Base-by-base conservation (phyloP, 768 basidiomycete genomes). In the Pulveroboletus sp. region DNA sequence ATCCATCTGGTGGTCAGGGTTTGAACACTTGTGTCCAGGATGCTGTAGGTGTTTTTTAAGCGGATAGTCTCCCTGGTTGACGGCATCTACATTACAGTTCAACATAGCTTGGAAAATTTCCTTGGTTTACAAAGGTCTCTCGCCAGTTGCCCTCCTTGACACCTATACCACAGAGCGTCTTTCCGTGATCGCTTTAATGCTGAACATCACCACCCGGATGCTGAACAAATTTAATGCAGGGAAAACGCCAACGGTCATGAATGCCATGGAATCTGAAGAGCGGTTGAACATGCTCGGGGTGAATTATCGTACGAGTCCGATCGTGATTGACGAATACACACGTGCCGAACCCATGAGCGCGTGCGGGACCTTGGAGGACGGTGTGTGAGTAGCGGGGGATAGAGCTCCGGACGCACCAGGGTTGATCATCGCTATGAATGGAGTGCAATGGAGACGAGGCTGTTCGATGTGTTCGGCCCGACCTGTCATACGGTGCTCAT, bases 221-320 rank as follows among this genome's bases (percentile, higher is more conserved):
- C 45, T 63, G 2, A 5, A 51, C 21, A 35, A 27, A 1, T 5
- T 36, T n/a, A n/a, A n/a, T n/a, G n/a, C n/a, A 7, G 7, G 23
- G 2, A 25, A 8, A 10, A 13, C n/a, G 7, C n/a, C 12, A 7
- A 36, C 27, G n/a, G 27, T 8, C 8, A 5, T 27, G 5, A 9
- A 9, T 9, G 41, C 32, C 13, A 17, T 39, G 33, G 19, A 25
- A 9, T 38, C 32, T 2, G 49, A 40, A 19, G 20, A 57, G 13
- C 56, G 59, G 3, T 51, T 77, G 6, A 53, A 62, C 19, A 75
- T 77, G 60, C 71, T 80, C 29, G 78, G 77, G 9, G 68, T 81
- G 34, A 81, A 81, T 61, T 81, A 76, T 54, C 70, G 81, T 8
- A 72, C 72, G 63, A 80, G 79, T 54, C 51, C 72, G 0, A 68